Base-by-base conservation (phyloP, 2,329 filamentous ascomycete species). In the Pseudocercospora musae region DNA sequence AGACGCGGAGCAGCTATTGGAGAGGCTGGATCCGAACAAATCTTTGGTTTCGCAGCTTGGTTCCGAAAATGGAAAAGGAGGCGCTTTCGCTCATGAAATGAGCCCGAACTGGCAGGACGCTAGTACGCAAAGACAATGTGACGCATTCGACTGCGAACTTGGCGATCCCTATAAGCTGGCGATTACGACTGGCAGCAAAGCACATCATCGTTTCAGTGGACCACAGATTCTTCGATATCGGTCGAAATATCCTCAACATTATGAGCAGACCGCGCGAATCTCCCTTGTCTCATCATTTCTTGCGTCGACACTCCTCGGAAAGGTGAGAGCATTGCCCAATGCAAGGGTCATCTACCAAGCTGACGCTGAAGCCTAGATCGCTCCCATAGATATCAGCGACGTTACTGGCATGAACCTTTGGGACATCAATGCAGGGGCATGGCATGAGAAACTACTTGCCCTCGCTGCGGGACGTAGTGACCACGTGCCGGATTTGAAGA, bases 91-190 rank as follows among this genome's bases (percentile, higher is more conserved):
- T 15, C 89, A 96, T 75, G 88, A 90, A 4, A 93, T 88, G 78
- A 92, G 91, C 68, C 95, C 95, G 7, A 99, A 98, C 76, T 99
- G 95, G 95, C 95, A 98, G 79, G 95, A 99, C 76, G 89, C 93
- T 65, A 96, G 92, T 78, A 98, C 95, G 1, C 92, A 97, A 79
- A 83, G 83, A 68, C 91, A 99, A 78, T 97, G 93, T 74, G 92
- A 97, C 75, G 83, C 85, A 66, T 98, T 98, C 73, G 93, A 98
- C 75, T 83, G 80, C 4, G 80, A 82, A 58, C 79, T 97, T 7
- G 90, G 90, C 0, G 81, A 81, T 6, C 81, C 85, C 2, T 83
- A 89, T 71, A 82, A 83, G 65, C 79, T 99, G 69, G 95, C 95
- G 0, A 78, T 89, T 57, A 86, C 85, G 20, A 97, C 95, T 9